Conservation (phyloP, 202 grass and related monocot genomes). For the Alloteropsis angusta region DNA sequence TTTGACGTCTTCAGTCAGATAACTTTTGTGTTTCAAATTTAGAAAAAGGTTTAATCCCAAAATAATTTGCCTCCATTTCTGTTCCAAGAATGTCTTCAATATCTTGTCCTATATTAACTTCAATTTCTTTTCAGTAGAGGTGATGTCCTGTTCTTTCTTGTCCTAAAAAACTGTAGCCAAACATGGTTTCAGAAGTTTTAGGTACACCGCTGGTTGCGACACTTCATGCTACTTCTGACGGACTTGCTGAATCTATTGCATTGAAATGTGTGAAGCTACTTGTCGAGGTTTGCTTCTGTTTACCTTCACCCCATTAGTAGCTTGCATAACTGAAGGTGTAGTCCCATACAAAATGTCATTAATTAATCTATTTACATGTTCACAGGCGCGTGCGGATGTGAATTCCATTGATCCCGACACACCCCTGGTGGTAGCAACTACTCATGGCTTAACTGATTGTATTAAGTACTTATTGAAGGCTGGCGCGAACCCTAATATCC, state of each 20-base stretch:
- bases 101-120: background rate
- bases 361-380: background rate
- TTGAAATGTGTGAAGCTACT: conserved; percentile 27
- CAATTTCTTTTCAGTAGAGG: background rate
- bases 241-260: conserved; percentile 16
- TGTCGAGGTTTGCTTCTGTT: conserved; percentile 5
- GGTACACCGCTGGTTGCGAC: conserved; percentile 31
- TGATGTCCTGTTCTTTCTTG: background rate
- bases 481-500: conserved; percentile 29
- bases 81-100: background rate
- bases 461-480: conserved; percentile 28
- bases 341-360: background rate
- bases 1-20: background rate
- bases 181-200: conserved; percentile 17
- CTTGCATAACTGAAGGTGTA: background rate
- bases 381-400: conserved; percentile 25
- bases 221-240: conserved; percentile 24
- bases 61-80: background rate
- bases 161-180: background rate
- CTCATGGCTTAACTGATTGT: conserved; percentile 17
- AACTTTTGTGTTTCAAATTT: background rate
- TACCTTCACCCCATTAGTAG: background rate
- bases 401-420: conserved; percentile 22
- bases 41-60: too few species aligned
- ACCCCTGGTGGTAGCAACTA: conserved; percentile 31